Base-by-base conservation (phyloP, 192 early-diverging fungal species). In the Coemansia sp. region DNA sequence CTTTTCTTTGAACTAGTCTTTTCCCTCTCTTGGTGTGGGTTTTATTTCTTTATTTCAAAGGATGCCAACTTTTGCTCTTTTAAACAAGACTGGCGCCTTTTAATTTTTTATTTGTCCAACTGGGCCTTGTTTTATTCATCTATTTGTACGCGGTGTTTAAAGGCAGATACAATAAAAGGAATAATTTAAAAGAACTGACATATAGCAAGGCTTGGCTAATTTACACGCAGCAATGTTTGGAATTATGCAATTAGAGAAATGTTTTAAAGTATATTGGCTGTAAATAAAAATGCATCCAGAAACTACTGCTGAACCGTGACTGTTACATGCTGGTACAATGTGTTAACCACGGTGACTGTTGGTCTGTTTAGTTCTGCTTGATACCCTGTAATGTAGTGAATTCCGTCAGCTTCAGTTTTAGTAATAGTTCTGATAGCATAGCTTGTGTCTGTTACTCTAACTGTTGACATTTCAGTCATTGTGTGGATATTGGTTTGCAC, bases 351-450 rank as follows among this genome's bases (percentile, higher is more conserved):
- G 4, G 62, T 64, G 21, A 44, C 28, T 28, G 62, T 64, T 28
- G 62, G 62, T 20, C 62, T 56, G 38, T 44, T 49, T 20, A 61
- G 17, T 22, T 22, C 47, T 2, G 5, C 59, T 6, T 31, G 23
- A 31, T 19, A 61, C 11, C 59, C 59, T 2, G 59, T 61, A 8
- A 50, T 20, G 19, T 61, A 61, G 36, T 61, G 59, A 14, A 21
- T 50, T 36, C 59, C 59, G 10, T 61, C 59, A 11, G 59, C 10
- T 4, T n/a, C 49, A 15, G 9, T 25, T 6, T 34, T 63, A 20
- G 55, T 47, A 9, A 59, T 34, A 9, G 66, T 74, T 3, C 40
- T 11, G 10, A 60, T 46, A 8, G 51, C 59, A n/a, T 49, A 64
- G 1, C 47, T 28, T 22, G 69, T 71, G 15, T 28, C 9, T 17